Conservation (phyloP, 345 rosid genomes). For the Sonneratia alba region DNA sequence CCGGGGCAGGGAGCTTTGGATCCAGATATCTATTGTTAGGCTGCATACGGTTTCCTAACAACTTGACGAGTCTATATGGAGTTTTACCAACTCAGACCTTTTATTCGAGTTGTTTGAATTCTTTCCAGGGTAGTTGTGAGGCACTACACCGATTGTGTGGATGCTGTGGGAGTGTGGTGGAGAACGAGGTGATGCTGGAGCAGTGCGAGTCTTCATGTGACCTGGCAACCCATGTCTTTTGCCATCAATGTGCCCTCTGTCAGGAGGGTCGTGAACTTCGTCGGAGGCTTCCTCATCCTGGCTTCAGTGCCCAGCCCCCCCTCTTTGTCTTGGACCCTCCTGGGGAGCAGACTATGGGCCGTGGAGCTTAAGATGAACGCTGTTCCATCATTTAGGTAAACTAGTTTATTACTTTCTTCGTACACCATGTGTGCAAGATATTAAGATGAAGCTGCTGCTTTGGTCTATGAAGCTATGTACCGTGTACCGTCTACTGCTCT, state of each 20-base stretch:
- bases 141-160: slow-evolving; percentile 74
- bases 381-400: background rate
- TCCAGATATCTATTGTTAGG: background rate
- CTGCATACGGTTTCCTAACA: background rate
- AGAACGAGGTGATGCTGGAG: slow-evolving; percentile 64
- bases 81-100: background rate
- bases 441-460: background rate
- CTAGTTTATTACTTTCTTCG: background rate
- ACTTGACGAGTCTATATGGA: background rate
- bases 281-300: slow-evolving; percentile 74
- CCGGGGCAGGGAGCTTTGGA: background rate
- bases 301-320: slow-evolving; percentile 63
- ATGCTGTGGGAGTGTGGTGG: slow-evolving; percentile 65
- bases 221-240: slow-evolving; percentile 61
- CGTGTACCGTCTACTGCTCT: background rate
- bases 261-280: slow-evolving; percentile 99
- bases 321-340: slow-evolving; percentile 70
- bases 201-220: slow-evolving; percentile 68
- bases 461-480: background rate
- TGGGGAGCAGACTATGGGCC: slow-evolving; percentile 64
- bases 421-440: background rate
- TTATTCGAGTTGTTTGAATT: background rate
- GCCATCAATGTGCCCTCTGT: slow-evolving; percentile 87
- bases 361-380: slow-evolving; percentile 23
- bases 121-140: slow-evolving; percentile 61